A percentile compares a stretch with the other conserved stretches of the same genome.
Conservation (phyloP, 2,329 filamentous ascomycete genomes). For the Aaosphaeria pasadenensis region DNA sequence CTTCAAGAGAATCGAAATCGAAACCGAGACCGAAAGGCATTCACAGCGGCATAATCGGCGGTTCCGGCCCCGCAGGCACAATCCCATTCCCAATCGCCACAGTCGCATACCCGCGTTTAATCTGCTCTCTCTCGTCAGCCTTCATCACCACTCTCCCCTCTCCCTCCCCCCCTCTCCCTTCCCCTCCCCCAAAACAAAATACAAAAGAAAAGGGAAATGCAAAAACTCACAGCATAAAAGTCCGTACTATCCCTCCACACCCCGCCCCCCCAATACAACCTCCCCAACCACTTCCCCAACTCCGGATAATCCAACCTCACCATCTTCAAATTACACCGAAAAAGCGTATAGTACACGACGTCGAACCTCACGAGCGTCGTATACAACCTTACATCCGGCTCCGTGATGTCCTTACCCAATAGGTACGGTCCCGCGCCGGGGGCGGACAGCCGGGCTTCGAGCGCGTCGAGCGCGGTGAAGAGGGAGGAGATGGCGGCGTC, state of each 20-base stretch:
- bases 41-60: slow-evolving; percentile 13
- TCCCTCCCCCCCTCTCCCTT: too few relatives aligned
- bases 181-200: too few relatives aligned
- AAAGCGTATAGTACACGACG: slow-evolving; percentile 52
- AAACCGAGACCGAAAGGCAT: not conserved
- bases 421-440: slow-evolving; percentile 61
- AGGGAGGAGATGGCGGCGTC: slow-evolving; percentile 68
- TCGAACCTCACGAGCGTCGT: slow-evolving; percentile 61
- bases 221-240: too few relatives aligned
- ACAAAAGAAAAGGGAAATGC: too few relatives aligned
- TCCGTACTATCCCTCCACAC: slow-evolving; percentile 11
- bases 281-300: slow-evolving; percentile 75
- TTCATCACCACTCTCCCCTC: too few relatives aligned
- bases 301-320: slow-evolving; percentile 79
- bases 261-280: slow-evolving; percentile 72
- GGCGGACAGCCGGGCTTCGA: slow-evolving; percentile 66
- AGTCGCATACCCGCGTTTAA: slow-evolving; percentile 26
- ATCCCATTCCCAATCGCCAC: slow-evolving; percentile 19
- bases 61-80: slow-evolving; percentile 14
- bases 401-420: slow-evolving; percentile 61
- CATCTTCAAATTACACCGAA: slow-evolving; percentile 79
- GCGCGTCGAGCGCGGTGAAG: slow-evolving; percentile 73
- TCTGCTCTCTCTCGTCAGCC: slow-evolving; percentile 14
- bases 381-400: slow-evolving; percentile 48
- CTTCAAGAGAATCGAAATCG: too few relatives aligned